These are phyloP conservation scores for Trichoderma sp. DNA, from an alignment of 2,329 filamentous ascomycete genomes.

Conservation along the genomic window DNA sequence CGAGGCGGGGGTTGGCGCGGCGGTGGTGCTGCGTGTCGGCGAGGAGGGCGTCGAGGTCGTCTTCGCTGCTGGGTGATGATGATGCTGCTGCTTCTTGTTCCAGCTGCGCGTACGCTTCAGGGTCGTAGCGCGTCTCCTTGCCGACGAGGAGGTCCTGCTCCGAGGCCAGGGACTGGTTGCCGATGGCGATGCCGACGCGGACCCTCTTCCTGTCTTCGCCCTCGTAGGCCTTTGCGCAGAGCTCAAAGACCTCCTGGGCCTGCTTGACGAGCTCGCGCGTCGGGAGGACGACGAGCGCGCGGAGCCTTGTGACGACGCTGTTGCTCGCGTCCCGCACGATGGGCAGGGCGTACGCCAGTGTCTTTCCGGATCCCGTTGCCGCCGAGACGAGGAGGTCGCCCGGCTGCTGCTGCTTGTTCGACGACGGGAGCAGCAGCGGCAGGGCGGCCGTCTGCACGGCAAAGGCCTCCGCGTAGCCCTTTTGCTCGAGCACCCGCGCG, in stretches of 20 bases:
- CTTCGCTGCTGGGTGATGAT: slow-evolving; percentile 29
- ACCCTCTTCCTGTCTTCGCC: slow-evolving; percentile 63
- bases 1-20: slow-evolving; percentile 39
- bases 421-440: slow-evolving; percentile 73
- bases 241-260: slow-evolving; percentile 75
- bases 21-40: slow-evolving; percentile 29
- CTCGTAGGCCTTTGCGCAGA: slow-evolving; percentile 67
- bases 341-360: slow-evolving; percentile 85
- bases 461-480: slow-evolving; percentile 50
- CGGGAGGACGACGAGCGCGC: slow-evolving; percentile 83
- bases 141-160: slow-evolving; percentile 57
- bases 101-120: slow-evolving; percentile 50
- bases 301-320: slow-evolving; percentile 65
- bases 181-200: slow-evolving; percentile 79
- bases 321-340: slow-evolving; percentile 76
- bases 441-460: slow-evolving; percentile 59
- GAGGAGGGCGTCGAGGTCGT: slow-evolving; percentile 31
- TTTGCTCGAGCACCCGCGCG: slow-evolving; percentile 64
- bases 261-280: slow-evolving; percentile 90
- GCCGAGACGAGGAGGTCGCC: slow-evolving; percentile 90
- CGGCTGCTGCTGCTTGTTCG: slow-evolving; percentile 59
- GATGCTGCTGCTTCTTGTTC: slow-evolving; percentile 29
- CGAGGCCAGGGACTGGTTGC: slow-evolving; percentile 72
- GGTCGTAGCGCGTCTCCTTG: slow-evolving; percentile 63
- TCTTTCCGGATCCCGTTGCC: slow-evolving; percentile 94